Evolutionary conservation across 768 basidiomycete genomes (phyloP).

Genomic region (Boletus tylopilopsis): DNA sequence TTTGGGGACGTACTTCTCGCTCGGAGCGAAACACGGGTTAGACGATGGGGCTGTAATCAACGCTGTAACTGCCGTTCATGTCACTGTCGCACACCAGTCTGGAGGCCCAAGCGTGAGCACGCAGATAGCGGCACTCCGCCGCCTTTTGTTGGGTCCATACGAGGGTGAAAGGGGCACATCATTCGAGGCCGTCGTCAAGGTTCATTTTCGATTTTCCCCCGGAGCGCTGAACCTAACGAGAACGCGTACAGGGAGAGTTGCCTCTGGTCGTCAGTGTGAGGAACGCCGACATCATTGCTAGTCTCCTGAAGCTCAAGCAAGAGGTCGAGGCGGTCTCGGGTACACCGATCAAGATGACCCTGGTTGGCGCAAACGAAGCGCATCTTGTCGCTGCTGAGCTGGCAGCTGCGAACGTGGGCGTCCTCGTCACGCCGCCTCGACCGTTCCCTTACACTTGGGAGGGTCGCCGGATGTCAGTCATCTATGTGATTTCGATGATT

Average conservation of each 20-base stretch:
- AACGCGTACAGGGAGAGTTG: constrained; percentile 42
- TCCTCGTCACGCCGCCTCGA: constrained; percentile 62
- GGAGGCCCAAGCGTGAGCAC: constrained; percentile 52
- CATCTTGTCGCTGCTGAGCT: constrained; percentile 43
- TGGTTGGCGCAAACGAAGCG: constrained; percentile 58
- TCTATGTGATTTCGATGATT: neutral
- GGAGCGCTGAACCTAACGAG: constrained; percentile 6
- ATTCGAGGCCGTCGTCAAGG: constrained; percentile 38
- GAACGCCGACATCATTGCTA: constrained; percentile 74
- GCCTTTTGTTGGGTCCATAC: constrained; percentile 37
- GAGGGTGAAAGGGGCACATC: constrained; percentile 21
- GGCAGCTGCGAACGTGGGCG: constrained; percentile 58
- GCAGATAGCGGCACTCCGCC: constrained; percentile 54
- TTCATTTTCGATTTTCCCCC: constrained; percentile 12
- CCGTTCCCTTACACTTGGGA: constrained; percentile 70
- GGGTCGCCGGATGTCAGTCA: constrained; percentile 52
- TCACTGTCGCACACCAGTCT: constrained; percentile 35
- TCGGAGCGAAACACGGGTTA: constrained; percentile 56
- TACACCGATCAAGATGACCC: constrained; percentile 39
- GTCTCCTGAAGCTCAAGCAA: constrained; percentile 56
- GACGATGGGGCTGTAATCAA: constrained; percentile 63
- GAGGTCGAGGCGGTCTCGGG: constrained; percentile 43
- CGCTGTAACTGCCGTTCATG: constrained; percentile 62
- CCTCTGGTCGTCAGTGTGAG: constrained; percentile 65
- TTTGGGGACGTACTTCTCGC: constrained; percentile 57